Conservation (phyloP, 495 filamentous ascomycete genomes). For the Aspergillus panamensis region DNA sequence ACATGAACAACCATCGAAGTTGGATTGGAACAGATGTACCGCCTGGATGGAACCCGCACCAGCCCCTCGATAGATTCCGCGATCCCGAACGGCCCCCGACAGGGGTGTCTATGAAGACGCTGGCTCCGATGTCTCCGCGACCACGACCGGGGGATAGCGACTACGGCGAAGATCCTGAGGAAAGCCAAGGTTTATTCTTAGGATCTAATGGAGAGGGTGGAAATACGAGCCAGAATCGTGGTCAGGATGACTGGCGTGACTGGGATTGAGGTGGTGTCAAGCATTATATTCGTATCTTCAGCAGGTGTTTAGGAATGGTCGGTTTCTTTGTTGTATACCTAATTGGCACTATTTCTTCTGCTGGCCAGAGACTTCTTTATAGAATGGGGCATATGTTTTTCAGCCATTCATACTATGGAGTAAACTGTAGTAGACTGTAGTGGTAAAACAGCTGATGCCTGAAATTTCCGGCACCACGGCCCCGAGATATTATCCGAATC, state of each 20-base stretch:
- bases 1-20: slow-evolving; percentile 33
- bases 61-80: slow-evolving; percentile 48
- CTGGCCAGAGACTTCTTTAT: neutral
- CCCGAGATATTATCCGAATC: neutral
- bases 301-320: neutral
- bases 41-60: slow-evolving; percentile 28
- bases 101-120: slow-evolving; percentile 53
- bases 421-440: too few species aligned
- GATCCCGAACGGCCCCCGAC: slow-evolving; percentile 48
- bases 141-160: slow-evolving; percentile 44
- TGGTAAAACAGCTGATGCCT: slow-evolving; percentile 6
- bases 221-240: neutral
- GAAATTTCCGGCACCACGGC: slow-evolving; percentile 7
- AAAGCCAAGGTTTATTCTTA: slow-evolving; percentile 21
- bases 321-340: neutral
- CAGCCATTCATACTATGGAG: too few species aligned
- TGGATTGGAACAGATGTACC: slow-evolving; percentile 29
- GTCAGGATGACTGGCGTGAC: slow-evolving; percentile 44
- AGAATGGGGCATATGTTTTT: neutral
- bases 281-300: slow-evolving; percentile 8
- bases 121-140: slow-evolving; percentile 43
- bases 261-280: slow-evolving; percentile 38
- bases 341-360: neutral
- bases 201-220: slow-evolving; percentile 15
- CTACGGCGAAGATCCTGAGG: slow-evolving; percentile 38